These are phyloP conservation scores for Durusdinium trenchii DNA, from an alignment of 73 alveolate species.

Conservation along the genomic window DNA sequence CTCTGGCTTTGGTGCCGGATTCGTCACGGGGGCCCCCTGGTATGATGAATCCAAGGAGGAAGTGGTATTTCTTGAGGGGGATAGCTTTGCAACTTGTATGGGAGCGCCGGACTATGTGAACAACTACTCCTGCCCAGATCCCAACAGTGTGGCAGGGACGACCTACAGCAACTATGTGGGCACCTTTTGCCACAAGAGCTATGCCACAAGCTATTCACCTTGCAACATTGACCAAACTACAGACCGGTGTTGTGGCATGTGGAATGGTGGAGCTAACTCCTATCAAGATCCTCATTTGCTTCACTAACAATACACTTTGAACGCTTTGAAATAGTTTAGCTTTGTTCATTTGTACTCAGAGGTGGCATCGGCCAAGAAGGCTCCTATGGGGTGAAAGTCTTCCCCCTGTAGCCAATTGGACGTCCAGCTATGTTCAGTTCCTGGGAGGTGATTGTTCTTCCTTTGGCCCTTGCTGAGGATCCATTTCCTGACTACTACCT, in stretches of 20 bases:
- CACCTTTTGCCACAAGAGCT: conserved; percentile 40
- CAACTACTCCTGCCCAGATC: conserved; percentile 22
- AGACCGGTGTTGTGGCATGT: conserved; percentile 14
- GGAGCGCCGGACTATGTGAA: conserved; percentile 16
- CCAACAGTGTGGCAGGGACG: background rate
- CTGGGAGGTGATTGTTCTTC: too few relatives aligned
- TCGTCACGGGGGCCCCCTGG: conserved; percentile 7
- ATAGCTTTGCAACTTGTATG: background rate
- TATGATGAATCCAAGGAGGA: background rate
- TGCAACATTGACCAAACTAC: background rate
- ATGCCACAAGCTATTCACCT: background rate
- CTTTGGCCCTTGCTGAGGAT: too few relatives aligned
- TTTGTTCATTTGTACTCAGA: too few relatives aligned
- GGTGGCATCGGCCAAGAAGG: too few relatives aligned
- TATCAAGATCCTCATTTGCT: too few relatives aligned
- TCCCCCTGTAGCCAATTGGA: too few relatives aligned
- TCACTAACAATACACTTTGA: too few relatives aligned
- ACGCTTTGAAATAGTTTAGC: too few relatives aligned
- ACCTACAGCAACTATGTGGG: conserved; percentile 5
- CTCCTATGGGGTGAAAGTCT: too few relatives aligned
- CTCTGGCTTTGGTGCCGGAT: conserved; percentile 46
- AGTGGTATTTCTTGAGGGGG: background rate
- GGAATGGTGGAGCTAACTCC: conserved; percentile 33
- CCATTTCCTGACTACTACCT: too few relatives aligned
- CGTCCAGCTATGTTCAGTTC: too few relatives aligned